Percentiles rank a stretch among this genome's conserved stretches.
Conservation (phyloP, 1,284 basidiomycete species). For the Ustanciosporium gigantosporum region DNA sequence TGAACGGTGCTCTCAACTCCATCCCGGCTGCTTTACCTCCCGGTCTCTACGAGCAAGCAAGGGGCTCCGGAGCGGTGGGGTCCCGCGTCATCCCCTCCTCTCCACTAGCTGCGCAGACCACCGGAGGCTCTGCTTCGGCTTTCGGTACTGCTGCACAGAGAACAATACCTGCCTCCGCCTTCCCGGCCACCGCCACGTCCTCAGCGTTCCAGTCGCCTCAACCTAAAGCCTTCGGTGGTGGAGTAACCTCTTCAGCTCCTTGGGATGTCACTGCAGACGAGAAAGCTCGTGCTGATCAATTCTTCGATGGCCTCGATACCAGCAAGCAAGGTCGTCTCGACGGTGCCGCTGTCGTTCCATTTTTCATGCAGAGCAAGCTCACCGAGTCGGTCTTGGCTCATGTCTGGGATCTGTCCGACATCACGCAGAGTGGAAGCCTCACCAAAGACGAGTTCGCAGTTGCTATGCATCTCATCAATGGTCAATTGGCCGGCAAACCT, state of each 20-base stretch:
- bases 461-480: conserved; percentile 91
- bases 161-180: conserved; percentile 39
- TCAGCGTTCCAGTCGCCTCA: conserved; percentile 2
- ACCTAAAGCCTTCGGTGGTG: neutral
- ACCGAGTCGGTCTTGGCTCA: conserved; percentile 81
- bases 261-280: conserved; percentile 88
- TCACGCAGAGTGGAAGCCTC: conserved; percentile 83
- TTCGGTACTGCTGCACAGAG: conserved; percentile 20
- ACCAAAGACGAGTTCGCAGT: conserved; percentile 93
- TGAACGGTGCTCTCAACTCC: conserved; percentile 73
- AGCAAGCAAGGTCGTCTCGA: conserved; percentile 80
- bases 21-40: conserved; percentile 83
- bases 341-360: conserved; percentile 91
- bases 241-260: conserved; percentile 1
- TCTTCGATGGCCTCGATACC: conserved; percentile 82
- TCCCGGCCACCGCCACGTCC: conserved; percentile 63
- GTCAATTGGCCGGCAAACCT: conserved; percentile 80
- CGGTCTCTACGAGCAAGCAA: conserved; percentile 79
- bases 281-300: conserved; percentile 77
- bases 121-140: conserved; percentile 42
- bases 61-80: conserved; percentile 48
- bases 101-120: conserved; percentile 44
- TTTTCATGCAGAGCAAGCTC: conserved; percentile 90
- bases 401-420: conserved; percentile 93
- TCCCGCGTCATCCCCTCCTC: conserved; percentile 27